Evolutionary conservation across 106 monocot genomes (phyloP).

Genomic region (Platanthera guangdongensis): DNA sequence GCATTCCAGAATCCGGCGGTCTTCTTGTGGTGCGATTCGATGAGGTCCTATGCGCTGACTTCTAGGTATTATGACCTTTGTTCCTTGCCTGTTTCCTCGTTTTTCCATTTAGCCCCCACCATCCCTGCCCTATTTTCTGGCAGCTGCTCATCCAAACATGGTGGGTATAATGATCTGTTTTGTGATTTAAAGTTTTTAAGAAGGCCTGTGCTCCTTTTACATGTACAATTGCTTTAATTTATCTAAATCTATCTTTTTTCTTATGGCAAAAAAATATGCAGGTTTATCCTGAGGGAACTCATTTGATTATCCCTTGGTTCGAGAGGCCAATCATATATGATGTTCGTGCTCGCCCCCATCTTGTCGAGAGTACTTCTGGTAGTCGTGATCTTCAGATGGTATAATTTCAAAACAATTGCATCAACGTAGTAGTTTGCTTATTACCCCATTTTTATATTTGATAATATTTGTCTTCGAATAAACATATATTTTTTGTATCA

Average conservation of each 20-base stretch:
- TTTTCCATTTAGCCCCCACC: too few species aligned
- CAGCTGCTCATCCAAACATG: too few species aligned
- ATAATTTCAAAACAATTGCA: background rate
- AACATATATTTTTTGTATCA: background rate
- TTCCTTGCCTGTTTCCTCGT: too few species aligned
- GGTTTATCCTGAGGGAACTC: conserved; percentile 28
- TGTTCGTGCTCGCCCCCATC: conserved; percentile 25
- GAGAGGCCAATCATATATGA: conserved; percentile 28
- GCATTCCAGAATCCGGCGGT: too few species aligned
- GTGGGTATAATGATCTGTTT: too few species aligned
- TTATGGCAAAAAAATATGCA: conserved; percentile 5
- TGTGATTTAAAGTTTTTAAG: too few species aligned
- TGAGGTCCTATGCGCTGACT: too few species aligned
- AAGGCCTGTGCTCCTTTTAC: background rate
- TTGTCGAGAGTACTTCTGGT: conserved; percentile 25
- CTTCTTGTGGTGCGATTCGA: too few species aligned
- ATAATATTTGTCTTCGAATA: background rate
- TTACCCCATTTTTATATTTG: background rate
- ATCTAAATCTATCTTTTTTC: background rate
- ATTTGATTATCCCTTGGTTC: conserved; percentile 23
- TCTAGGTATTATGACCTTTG: too few species aligned
- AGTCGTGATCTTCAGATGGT: conserved; percentile 28
- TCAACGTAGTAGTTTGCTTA: background rate
- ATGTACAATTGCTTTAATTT: background rate
- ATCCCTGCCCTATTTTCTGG: too few species aligned